Percentiles rank a stretch among this genome's conserved stretches.
Conservation (phyloP, 768 basidiomycete genomes). For the Boletellus sp. region DNA sequence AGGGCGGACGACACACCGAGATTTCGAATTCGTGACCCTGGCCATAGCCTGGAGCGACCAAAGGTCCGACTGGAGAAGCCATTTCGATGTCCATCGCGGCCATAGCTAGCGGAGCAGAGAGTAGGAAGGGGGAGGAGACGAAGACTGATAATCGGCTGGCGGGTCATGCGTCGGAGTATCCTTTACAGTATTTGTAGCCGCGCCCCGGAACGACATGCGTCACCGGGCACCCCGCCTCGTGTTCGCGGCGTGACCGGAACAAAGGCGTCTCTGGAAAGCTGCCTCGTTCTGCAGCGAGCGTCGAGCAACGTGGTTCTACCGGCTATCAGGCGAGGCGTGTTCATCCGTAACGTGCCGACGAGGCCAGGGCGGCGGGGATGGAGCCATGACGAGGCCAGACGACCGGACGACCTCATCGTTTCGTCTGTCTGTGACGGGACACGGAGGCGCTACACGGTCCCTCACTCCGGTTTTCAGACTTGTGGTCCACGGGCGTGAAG, state of each 20-base stretch:
- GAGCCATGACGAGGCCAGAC: too few species aligned
- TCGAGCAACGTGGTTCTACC: slow-evolving; percentile 10
- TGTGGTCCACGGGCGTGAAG: background rate
- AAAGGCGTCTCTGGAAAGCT: slow-evolving; percentile 1
- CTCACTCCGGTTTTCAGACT: background rate
- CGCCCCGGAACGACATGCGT: slow-evolving; percentile 23
- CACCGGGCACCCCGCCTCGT: slow-evolving; percentile 28
- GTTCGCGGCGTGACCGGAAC: slow-evolving; percentile 18
- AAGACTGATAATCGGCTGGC: slow-evolving; percentile 15
- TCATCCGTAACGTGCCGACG: background rate
- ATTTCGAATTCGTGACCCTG: slow-evolving; percentile 17
- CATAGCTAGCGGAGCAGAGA: slow-evolving; percentile 7
- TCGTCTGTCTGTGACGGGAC: background rate
- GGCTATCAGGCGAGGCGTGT: slow-evolving; percentile 1
- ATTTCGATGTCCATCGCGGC: slow-evolving; percentile 32
- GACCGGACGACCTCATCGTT: background rate
- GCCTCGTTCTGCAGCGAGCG: slow-evolving; percentile 10
- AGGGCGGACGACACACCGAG: slow-evolving; percentile 16
- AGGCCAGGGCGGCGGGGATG: slow-evolving; percentile 2
- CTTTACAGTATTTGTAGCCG: slow-evolving; percentile 26
- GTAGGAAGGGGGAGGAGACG: background rate
- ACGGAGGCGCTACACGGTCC: background rate
- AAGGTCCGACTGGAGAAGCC: slow-evolving; percentile 29
- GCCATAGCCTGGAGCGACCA: slow-evolving; percentile 23
- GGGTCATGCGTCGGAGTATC: slow-evolving; percentile 1